phyloP scores from a whole-genome alignment of 805 yeast genomes.

The Tetrapisispora arboricola region DNA sequence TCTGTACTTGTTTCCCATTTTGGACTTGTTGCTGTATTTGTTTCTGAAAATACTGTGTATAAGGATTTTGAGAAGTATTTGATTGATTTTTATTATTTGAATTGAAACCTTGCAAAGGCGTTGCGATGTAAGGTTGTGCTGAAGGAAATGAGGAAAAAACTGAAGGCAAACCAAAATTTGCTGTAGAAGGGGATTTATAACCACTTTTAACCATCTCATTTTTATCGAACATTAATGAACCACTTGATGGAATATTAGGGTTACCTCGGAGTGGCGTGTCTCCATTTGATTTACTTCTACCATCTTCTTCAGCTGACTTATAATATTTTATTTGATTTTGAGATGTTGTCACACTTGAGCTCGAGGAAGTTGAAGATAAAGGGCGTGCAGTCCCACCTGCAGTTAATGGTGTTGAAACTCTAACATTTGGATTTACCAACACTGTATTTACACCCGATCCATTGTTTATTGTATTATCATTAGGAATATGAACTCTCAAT shows the following conservation, averaged over 20 bases:
- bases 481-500: slow-evolving; percentile 55
- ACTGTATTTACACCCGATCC: not conserved
- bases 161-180: slow-evolving; percentile 19
- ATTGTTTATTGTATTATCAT: slow-evolving; percentile 3
- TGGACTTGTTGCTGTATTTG: slow-evolving; percentile 13
- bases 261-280: not conserved
- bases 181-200: slow-evolving; percentile 2
- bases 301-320: not conserved
- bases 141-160: slow-evolving; percentile 23
- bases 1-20: not conserved
- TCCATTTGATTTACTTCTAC: not conserved
- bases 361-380: not conserved
- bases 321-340: not conserved
- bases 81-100: slow-evolving; percentile 18
- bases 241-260: not conserved
- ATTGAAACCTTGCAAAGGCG: slow-evolving; percentile 22
- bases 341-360: not conserved
- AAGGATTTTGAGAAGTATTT: slow-evolving; percentile 4
- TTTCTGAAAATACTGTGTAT: slow-evolving; percentile 5
- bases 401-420: not conserved
- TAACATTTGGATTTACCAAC: not conserved
- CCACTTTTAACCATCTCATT: not conserved
- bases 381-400: not conserved
- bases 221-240: slow-evolving; percentile 1
- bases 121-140: slow-evolving; percentile 26